Evolutionary conservation across 768 basidiomycete species (phyloP).

Genomic region (Agaricus sinodeliciosus): DNA sequence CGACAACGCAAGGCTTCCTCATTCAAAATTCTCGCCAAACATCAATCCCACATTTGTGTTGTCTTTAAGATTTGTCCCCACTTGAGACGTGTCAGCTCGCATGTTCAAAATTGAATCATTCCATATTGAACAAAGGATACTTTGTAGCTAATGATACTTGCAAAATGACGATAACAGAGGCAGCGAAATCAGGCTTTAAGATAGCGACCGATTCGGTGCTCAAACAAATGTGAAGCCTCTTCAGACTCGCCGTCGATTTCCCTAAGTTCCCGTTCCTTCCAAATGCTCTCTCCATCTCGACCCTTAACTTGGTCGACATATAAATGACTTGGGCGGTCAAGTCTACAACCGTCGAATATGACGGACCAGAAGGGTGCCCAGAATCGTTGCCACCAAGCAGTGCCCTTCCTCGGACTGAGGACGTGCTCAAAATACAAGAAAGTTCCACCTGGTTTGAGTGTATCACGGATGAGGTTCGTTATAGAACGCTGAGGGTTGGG

Average conservation of each 20-base stretch:
- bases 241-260: conserved; percentile 44
- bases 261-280: conserved; percentile 42
- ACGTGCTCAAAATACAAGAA: conserved; percentile 72
- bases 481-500: conserved; percentile 49
- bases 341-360: conserved; percentile 55
- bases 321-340: conserved; percentile 51
- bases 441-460: conserved; percentile 59
- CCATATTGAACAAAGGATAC: no score
- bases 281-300: conserved; percentile 29
- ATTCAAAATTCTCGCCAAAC: no score
- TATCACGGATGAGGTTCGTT: conserved; percentile 35
- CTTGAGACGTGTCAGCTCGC: no score
- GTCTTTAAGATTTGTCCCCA: no score
- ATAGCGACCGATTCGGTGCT: conserved; percentile 52
- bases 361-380: conserved; percentile 67
- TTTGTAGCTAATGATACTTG: no score
- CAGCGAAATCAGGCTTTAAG: conserved; percentile 28
- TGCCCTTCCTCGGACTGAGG: conserved; percentile 39
- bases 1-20: no score
- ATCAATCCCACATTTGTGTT: no score
- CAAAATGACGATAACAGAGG: no score
- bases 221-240: conserved; percentile 44
- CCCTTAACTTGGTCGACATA: conserved; percentile 33
- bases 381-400: conserved; percentile 66
- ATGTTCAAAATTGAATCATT: no score